Evolutionary conservation across 2,329 filamentous ascomycete genomes (phyloP), one percentile per base, ranked within the genome.

Genomic region (Blumeria hordei): DNA sequence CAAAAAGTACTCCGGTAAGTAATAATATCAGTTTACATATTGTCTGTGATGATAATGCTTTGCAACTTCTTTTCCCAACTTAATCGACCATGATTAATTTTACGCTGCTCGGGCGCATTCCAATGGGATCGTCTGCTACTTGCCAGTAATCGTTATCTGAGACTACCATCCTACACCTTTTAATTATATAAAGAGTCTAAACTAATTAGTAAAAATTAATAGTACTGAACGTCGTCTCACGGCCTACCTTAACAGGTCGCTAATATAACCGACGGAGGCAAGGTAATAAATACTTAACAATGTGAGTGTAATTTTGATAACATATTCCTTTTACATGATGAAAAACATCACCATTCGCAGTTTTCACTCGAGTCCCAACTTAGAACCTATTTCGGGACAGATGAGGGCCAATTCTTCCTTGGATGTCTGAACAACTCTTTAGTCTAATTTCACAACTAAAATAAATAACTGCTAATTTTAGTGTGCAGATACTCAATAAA

Each of bases 61-160:
- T 71, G 72, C 74, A 60, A 83, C 83, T 88, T 88, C 83, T 86
- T 88, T 87, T 84, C 81, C 81, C 76, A 80, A 74, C 82, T 72
- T 82, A 88, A 76, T 86, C 84, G 84, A 79, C 82, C 81, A 81
- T 88, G 84, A 87, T 78, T 80, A 85, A 81, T 66, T 71, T 72
- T 73, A 75, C 60, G 60, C 76, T 82, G 72, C 76, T 72, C 78
- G 80, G 81, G 78, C 72, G 66, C 70, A 70, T 69, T 70, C 68
- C 72, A 67, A 71, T 71, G 66, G 65, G 73, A 68, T 66, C 68
- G 75, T 78, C 80, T 85, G 84, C 82, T 88, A 88, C 84, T 88
- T 85, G 84, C 84, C 84, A 88, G 84, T 88, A 88, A 81, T 73
- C 70, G 72, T 76, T 80, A 80, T 85, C 83, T 87, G 83, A 87